Conservation (phyloP, 768 basidiomycete species). For the Calocybe gangraenosa region DNA sequence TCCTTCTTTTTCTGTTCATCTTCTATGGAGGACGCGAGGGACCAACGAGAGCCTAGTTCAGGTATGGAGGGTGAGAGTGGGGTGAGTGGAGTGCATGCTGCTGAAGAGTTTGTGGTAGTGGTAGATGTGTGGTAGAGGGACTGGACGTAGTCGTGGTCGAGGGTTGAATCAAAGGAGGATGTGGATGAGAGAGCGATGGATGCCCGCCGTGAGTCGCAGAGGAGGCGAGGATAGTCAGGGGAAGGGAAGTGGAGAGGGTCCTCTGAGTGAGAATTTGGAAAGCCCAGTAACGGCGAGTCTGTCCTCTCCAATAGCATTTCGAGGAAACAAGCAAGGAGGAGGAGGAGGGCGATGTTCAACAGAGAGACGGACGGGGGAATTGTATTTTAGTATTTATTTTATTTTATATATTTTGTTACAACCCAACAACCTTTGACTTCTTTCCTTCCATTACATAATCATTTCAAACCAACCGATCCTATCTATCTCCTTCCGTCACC, state of each 20-base stretch:
- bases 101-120: slow-evolving; percentile 3
- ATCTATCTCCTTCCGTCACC: too few species aligned
- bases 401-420: too few species aligned
- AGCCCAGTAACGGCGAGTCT: slow-evolving; percentile 24
- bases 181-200: slow-evolving; percentile 14
- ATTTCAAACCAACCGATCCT: too few species aligned
- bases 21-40: slow-evolving; percentile 5
- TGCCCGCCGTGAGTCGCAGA: slow-evolving; percentile 9
- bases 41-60: slow-evolving; percentile 11
- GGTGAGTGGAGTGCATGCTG: background rate
- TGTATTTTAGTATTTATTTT: too few species aligned
- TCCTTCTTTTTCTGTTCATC: background rate
- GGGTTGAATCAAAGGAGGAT: background rate
- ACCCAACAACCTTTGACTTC: too few species aligned
- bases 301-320: too few species aligned
- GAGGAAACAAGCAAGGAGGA: too few species aligned
- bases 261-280: slow-evolving; percentile 1
- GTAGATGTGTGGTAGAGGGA: background rate
- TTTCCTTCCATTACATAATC: too few species aligned
- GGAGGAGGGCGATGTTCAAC: too few species aligned
- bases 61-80: slow-evolving; percentile 2
- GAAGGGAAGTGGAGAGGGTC: slow-evolving; percentile 19
- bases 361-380: slow-evolving; percentile 4
- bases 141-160: background rate
- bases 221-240: slow-evolving; percentile 8